These are phyloP conservation scores for Jackrogersella minutella DNA, from an alignment of 495 filamentous ascomycete genomes.

Conservation along the genomic window DNA sequence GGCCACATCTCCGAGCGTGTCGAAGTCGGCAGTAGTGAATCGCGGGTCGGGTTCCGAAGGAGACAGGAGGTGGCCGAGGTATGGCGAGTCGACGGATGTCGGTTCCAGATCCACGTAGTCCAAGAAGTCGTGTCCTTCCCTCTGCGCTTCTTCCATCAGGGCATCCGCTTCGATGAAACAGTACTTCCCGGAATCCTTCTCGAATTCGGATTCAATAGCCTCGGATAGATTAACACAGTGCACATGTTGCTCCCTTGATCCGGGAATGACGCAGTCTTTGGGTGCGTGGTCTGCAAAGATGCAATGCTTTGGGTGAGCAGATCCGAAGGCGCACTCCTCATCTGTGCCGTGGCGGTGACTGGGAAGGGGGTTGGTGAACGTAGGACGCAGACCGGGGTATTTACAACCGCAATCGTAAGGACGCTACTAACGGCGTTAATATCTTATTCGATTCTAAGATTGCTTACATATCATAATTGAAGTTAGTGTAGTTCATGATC, in stretches of 20 bases:
- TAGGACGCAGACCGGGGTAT: conserved; percentile 23
- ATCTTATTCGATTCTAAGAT: background rate
- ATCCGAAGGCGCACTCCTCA: conserved; percentile 32
- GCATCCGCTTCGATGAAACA: background rate
- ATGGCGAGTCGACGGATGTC: background rate
- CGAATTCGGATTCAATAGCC: background rate
- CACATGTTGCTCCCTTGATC: conserved; percentile 20
- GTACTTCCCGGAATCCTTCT: background rate
- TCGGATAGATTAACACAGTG: conserved; percentile 17
- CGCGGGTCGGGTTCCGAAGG: background rate
- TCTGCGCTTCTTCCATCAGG: background rate
- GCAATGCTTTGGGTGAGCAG: conserved; percentile 32
- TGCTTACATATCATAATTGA: background rate
- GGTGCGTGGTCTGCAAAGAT: conserved; percentile 32
- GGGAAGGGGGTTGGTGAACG: conserved; percentile 23
- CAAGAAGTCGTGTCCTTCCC: background rate
- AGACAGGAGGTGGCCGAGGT: background rate
- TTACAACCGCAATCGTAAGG: conserved; percentile 29
- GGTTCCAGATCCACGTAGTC: conserved; percentile 1
- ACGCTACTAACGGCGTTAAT: conserved; percentile 7
- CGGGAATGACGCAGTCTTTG: conserved; percentile 22
- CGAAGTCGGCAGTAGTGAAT: background rate
- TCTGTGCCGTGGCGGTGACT: conserved; percentile 31
- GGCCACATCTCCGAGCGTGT: too few species aligned
- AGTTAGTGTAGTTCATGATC: background rate